A percentile compares a stretch with the other conserved stretches of the same genome.
Evolutionary conservation across 805 yeast species (phyloP).

Genomic region (Clavispora fructus): DNA sequence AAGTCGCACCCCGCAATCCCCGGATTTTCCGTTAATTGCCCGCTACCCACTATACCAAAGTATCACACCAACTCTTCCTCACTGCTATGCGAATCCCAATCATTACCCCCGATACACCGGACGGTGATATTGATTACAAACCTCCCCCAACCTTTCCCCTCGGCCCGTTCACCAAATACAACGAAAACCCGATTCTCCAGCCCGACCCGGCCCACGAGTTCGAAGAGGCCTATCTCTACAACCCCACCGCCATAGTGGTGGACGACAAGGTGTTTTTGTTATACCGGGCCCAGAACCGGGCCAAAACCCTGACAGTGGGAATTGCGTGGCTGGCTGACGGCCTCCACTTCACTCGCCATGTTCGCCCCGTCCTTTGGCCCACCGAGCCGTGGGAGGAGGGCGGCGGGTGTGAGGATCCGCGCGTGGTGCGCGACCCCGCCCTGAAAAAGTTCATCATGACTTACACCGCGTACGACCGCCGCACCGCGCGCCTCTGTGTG

Average conservation of each 20-base stretch:
- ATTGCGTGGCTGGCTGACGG: constrained; percentile 41
- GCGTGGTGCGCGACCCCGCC: constrained; percentile 34
- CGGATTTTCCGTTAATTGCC: too few relatives aligned
- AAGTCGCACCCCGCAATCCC: too few relatives aligned
- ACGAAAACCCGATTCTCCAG: constrained; percentile 31
- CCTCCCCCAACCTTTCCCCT: constrained; percentile 35
- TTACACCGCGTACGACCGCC: constrained; percentile 35
- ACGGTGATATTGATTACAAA: constrained; percentile 27
- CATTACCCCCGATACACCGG: constrained; percentile 20
- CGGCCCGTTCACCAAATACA: constrained; percentile 35
- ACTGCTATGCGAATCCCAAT: constrained; percentile 17
- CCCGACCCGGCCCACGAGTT: constrained; percentile 35
- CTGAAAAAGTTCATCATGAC: constrained; percentile 33
- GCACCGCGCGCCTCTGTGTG: constrained; percentile 33
- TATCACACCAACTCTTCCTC: too few relatives aligned
- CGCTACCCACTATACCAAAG: too few relatives aligned
- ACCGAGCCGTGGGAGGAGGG: constrained; percentile 36
- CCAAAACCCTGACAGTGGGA: constrained; percentile 31
- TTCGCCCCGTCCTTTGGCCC: constrained; percentile 28
- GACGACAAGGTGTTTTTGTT: constrained; percentile 32
- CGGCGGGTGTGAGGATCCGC: constrained; percentile 42
- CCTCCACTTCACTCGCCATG: constrained; percentile 23
- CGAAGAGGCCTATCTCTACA: constrained; percentile 36
- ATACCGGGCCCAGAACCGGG: constrained; percentile 35
- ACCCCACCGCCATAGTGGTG: constrained; percentile 39